Percentiles rank a stretch among this genome's conserved stretches.
Evolutionary conservation across 768 basidiomycete species (phyloP).

Genomic region (Phlebiopsis flavidoalba): DNA sequence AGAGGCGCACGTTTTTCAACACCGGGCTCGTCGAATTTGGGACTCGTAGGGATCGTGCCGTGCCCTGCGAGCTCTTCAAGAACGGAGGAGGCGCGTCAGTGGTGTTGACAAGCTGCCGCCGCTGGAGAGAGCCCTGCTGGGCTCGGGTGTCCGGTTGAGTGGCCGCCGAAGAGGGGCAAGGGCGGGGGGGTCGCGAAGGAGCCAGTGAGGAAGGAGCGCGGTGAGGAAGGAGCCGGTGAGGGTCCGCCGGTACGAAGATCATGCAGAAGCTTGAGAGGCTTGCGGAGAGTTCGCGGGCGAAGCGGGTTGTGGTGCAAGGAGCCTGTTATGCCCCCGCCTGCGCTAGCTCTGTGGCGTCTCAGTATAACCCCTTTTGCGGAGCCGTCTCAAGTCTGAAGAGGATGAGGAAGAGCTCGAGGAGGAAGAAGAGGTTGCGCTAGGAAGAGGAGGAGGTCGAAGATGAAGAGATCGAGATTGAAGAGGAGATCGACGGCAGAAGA

Average conservation of each 20-base stretch:
- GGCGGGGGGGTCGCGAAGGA: too few species aligned
- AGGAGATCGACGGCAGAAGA: not conserved
- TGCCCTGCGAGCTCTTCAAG: not conserved
- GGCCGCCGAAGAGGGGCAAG: not conserved
- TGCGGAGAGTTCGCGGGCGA: too few species aligned
- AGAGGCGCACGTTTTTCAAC: not conserved
- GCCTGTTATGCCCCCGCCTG: too few species aligned
- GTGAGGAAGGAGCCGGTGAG: too few species aligned
- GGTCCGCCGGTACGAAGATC: too few species aligned
- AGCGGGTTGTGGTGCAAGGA: too few species aligned
- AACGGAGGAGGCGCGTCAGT: not conserved
- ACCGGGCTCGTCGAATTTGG: not conserved
- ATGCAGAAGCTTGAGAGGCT: too few species aligned
- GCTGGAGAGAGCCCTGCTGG: too few species aligned
- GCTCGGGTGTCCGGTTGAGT: not conserved
- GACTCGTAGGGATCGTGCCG: too few species aligned
- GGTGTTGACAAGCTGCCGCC: not conserved
- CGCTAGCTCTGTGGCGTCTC: too few species aligned
- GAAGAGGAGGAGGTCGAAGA: conserved; percentile 24
- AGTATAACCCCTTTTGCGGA: too few species aligned
- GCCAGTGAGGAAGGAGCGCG: too few species aligned
- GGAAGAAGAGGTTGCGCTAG: not conserved
- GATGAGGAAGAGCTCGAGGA: not conserved
- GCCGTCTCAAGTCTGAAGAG: not conserved
- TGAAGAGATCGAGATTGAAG: not conserved